Conservation (phyloP, 495 filamentous ascomycete genomes). For the Neurospora sublineolata region DNA sequence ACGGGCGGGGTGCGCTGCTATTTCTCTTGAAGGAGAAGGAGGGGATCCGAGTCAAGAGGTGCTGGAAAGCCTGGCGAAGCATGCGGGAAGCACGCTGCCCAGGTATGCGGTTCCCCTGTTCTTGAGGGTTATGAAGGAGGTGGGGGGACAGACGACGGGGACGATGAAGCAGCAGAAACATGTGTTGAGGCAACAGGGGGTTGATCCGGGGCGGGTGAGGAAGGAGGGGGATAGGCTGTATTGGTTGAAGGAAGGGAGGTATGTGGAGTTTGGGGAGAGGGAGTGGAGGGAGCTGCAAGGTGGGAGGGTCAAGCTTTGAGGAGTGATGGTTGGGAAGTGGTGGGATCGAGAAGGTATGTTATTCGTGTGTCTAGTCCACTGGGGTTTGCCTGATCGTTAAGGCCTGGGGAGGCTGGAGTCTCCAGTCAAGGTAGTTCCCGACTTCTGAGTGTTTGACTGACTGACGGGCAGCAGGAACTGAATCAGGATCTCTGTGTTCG, state of each 20-base stretch:
- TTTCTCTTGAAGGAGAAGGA: conserved; percentile 36
- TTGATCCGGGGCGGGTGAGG: conserved; percentile 47
- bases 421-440: too few relatives aligned
- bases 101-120: conserved; percentile 71
- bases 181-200: conserved; percentile 53
- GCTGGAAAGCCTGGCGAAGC: conserved; percentile 46
- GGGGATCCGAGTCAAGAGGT: conserved; percentile 18
- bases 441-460: too few relatives aligned
- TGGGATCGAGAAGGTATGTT: too few relatives aligned
- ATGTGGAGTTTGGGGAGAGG: conserved; percentile 51
- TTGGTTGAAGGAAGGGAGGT: conserved; percentile 43
- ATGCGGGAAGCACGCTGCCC: conserved; percentile 46
- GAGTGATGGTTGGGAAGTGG: not conserved
- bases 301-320: conserved; percentile 28
- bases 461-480: too few relatives aligned
- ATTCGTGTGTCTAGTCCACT: too few relatives aligned
- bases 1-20: conserved; percentile 67
- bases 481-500: too few relatives aligned
- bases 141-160: conserved; percentile 53
- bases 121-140: conserved; percentile 48
- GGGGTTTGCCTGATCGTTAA: too few relatives aligned
- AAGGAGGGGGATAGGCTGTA: conserved; percentile 47
- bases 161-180: conserved; percentile 85
- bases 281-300: conserved; percentile 58
- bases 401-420: too few relatives aligned